Conservation (phyloP, 306 rosid species). For the Begonia loranthoides region DNA sequence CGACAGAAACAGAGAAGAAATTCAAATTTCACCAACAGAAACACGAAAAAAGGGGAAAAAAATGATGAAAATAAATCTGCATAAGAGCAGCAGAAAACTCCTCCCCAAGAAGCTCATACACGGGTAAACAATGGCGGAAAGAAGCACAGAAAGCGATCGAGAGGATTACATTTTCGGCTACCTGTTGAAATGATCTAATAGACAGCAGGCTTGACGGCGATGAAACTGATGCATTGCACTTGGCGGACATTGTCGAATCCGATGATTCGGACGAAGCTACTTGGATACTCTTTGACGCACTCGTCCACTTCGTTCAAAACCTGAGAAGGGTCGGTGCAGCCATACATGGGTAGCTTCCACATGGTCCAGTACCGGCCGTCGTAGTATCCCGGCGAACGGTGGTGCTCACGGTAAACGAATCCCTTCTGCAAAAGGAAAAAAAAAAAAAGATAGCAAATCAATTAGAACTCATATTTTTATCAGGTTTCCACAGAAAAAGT, state of each 20-base stretch:
- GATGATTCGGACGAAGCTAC: slow-evolving; percentile 37
- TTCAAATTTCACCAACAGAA: no score
- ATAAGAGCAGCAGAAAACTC: no score
- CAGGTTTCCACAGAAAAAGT: no score
- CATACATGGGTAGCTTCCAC: slow-evolving; percentile 96
- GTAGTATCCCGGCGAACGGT: slow-evolving; percentile 64
- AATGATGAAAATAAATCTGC: no score
- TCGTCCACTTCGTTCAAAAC: slow-evolving; percentile 41
- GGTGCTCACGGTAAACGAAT: slow-evolving; percentile 42
- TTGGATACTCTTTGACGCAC: slow-evolving; percentile 29
- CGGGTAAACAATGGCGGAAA: no score
- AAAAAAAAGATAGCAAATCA: not conserved
- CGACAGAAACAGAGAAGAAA: no score
- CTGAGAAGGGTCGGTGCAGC: slow-evolving; percentile 44
- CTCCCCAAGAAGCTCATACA: no score
- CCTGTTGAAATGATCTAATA: not conserved
- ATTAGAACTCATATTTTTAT: no score
- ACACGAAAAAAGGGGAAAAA: no score
- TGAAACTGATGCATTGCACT: slow-evolving; percentile 81
- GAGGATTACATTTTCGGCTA: no score
- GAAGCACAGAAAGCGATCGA: no score
- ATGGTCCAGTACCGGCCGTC: slow-evolving; percentile 87
- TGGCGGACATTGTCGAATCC: slow-evolving; percentile 83
- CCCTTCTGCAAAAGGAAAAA: slow-evolving; percentile 20
- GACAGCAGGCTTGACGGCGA: slow-evolving; percentile 46